These are phyloP conservation scores for Pisolithus orientalis DNA, from an alignment of 768 basidiomycete species.

Conservation along the genomic window DNA sequence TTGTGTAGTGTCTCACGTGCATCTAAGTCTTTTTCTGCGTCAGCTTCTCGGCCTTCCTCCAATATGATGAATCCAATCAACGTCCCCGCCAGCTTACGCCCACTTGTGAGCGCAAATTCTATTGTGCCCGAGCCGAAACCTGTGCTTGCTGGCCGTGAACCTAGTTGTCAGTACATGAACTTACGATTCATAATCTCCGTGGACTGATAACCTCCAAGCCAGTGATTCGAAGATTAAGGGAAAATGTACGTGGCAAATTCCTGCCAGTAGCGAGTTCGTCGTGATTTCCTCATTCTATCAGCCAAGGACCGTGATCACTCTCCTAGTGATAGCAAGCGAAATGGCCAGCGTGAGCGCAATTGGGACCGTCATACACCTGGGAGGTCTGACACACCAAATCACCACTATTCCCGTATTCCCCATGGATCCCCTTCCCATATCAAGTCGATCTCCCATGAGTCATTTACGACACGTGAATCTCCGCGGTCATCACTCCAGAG, in stretches of 20 bases:
- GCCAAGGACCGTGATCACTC: constrained; percentile 26
- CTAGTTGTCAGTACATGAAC: background rate
- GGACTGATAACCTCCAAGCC: background rate
- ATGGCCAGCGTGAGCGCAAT: constrained; percentile 40
- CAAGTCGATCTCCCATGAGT: constrained; percentile 16
- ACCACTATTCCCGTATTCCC: constrained; percentile 21
- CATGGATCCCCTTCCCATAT: constrained; percentile 22
- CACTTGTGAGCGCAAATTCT: background rate
- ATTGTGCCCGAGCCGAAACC: constrained; percentile 12
- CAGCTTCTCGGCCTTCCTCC: background rate
- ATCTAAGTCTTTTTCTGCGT: background rate
- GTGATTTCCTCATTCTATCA: constrained; percentile 5
- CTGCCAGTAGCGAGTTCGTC: background rate
- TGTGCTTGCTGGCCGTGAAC: background rate
- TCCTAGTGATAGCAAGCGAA: constrained; percentile 20
- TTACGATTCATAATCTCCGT: background rate
- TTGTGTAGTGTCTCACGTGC: background rate
- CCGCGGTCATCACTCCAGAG: constrained; percentile 5
- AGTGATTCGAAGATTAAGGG: background rate
- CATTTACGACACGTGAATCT: constrained; percentile 5
- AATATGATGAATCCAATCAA: background rate
- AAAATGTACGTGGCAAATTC: constrained; percentile 6
- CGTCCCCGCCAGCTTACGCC: background rate
- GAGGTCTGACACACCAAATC: constrained; percentile 19
- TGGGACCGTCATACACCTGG: constrained; percentile 35